Evolutionary conservation across 176 grass and related monocot species (phyloP), one percentile per base, ranked within the genome.

Genomic region (Calamus simplicifolius): DNA sequence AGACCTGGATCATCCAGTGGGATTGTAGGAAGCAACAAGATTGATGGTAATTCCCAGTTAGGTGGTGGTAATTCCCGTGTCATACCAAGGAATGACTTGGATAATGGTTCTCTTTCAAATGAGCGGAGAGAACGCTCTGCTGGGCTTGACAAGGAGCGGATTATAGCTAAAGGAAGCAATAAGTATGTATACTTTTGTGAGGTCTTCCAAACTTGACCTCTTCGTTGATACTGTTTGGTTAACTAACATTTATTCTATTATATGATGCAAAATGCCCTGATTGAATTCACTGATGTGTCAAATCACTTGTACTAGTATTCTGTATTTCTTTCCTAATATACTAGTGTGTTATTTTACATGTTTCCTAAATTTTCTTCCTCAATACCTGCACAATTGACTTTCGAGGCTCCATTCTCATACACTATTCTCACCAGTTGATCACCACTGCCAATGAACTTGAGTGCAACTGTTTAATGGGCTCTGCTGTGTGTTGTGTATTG

Each of bases 111-210:
- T 79, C 54, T 77, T 19, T 51, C 81, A 73, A 85, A 74, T 69
- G 85, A 95, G 65, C 89, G 69, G 77, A 85, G 79, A 77, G 85
- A 89, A 15, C 78, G 78, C 3, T 74, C 76, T 72, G 69, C 58
- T 73, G 77, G 71, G 61, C 64, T 85, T 52, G 84, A 82, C 76
- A 95, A 85, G 52, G 89, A 95, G 49, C 82, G 69, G 21, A 35
- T 30, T 89, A 49, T 65, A 26, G 51, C 68, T 70, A 95, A 89
- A 72, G 81, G 81, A 80, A 29, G 16, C 50, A 95, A 82, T 77
- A 95, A 82, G 89, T 89, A 95, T 80, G 72, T 28, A 16, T 71
- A 75, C 59, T 59, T 71, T 52, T 16, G 25, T 43, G 35, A 3
- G 35, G 35, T 43, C 58, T 43, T 4, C 61, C 27, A 67, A 59